Base-by-base conservation (phyloP, 371 early-diverging fungal genomes). In the Chytridium lagenaria region DNA sequence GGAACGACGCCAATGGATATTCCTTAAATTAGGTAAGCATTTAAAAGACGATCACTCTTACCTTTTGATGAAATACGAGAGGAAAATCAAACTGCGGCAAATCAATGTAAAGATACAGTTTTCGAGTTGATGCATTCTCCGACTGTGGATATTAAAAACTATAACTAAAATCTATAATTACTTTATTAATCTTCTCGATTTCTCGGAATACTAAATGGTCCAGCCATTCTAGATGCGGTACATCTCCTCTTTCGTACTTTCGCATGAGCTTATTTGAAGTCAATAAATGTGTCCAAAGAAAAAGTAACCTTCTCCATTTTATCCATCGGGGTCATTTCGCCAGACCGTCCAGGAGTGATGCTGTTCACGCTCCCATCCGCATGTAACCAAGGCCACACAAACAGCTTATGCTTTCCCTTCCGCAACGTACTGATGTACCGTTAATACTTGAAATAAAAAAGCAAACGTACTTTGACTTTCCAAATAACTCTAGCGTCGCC, bases 61-160 rank as follows among this genome's bases (percentile, higher is more conserved):
- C 84, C 80, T 90, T 88, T 81, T 97, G 95, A 72, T 93, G 90
- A 82, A 88, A 95, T 3, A 96, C 90, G 7, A 96, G 85, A 0
- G 97, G 95, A 78, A 96, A 96, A 80, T 97, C 96, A 79, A 96
- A 98, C 71, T 90, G 91, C 0, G 96, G 96, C 22, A 98, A 84
- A 40, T 95, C 93, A 19, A 98, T 85, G 79, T 93, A 93, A 1
- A 98, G 81, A 65, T 89, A 80, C 70, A 93, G 70, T 3, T 89
- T 87, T 19, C 87, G 85, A 80, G 84, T 85, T 90, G 78, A 10
- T 30, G 38, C 37, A 50, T 66, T 72, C 50, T 78, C 75, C 1
- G 52, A 26, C 70, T 78, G 50, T 61, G 44, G 55, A 51, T 49
- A 50, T 26, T 3, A 70, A 10, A 40, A 26, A 39, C 1, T 50